Evolutionary conservation across 495 filamentous ascomycete genomes (phyloP), one percentile per base, ranked within the genome.

Genomic region (Penicillium simplicissimum): DNA sequence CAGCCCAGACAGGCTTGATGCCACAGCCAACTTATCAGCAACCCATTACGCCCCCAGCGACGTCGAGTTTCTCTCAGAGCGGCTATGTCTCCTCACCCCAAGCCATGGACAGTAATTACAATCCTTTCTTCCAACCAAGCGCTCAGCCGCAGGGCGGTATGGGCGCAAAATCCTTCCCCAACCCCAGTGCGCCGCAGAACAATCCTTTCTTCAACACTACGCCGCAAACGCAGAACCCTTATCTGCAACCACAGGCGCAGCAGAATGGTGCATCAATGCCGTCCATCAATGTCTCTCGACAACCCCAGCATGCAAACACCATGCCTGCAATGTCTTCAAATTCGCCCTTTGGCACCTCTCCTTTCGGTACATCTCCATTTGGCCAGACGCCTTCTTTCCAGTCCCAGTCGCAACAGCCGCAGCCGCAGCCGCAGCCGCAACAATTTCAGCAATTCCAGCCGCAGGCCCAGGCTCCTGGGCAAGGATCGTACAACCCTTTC

Each of bases 81-180:
- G 66, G 62, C 53, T 78, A 71, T 62, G 71, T 71, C 38, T 64
- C 70, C 2, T 81, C 79, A 3, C 76, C 76, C n/a, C 77, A 84
- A 57, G 64, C 63, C 52, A 61, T 72, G 61, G 76, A 74, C 51
- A 67, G 69, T 68, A 70, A 74, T 58, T 84, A 88, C 68, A 93
- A 92, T 67, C 88, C 88, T 4, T 91, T 91, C 74, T 82, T 89
- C 58, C 82, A 85, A 61, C 70, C 73, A 45, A 67, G 72, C 48
- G 52, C 70, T 28, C 81, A 79, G 63, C 72, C 69, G 37, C 79
- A 80, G 71, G 64, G 68, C 57, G 76, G 66, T 54, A 57, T 71
- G 64, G 67, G 64, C 23, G 67, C 64, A 52, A 71, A 77, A 21
- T 61, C 57, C 15, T 72, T 67, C 52, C 63, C 71, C 47, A 74